phyloP scores from a whole-genome alignment of 2,329 filamentous ascomycete genomes.

The Talaromyces funiculosus region DNA sequence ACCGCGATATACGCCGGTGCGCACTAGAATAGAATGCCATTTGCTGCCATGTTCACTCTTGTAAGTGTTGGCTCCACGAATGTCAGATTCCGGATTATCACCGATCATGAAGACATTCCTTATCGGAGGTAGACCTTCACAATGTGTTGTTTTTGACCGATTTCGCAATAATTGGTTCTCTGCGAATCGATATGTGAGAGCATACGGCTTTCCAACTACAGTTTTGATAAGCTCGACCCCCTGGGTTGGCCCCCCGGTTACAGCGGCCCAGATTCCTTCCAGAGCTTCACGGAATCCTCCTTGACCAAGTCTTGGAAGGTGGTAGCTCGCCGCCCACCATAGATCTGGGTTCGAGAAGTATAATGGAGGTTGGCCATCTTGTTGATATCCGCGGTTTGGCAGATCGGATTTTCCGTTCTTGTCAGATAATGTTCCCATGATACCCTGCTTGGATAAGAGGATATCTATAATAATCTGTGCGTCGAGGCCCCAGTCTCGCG shows the following conservation, averaged over 20 bases:
- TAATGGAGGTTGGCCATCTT: slow-evolving; percentile 70
- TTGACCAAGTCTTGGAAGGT: slow-evolving; percentile 80
- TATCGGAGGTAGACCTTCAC: slow-evolving; percentile 44
- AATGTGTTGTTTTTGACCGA: slow-evolving; percentile 46
- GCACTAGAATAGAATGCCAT: slow-evolving; percentile 72
- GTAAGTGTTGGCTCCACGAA: slow-evolving; percentile 77
- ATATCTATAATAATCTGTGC: slow-evolving; percentile 78
- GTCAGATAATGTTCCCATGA: slow-evolving; percentile 70
- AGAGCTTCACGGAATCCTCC: slow-evolving; percentile 83
- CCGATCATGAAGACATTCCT: slow-evolving; percentile 89
- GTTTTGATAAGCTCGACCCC: slow-evolving; percentile 56
- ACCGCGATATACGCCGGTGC: slow-evolving; percentile 68
- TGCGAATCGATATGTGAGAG: slow-evolving; percentile 74
- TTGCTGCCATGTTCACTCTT: slow-evolving; percentile 59
- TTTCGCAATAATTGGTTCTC: slow-evolving; percentile 65
- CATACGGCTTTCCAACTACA: slow-evolving; percentile 77
- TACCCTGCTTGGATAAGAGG: slow-evolving; percentile 69
- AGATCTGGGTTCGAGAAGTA: slow-evolving; percentile 91
- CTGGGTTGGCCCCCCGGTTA: slow-evolving; percentile 55
- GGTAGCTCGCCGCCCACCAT: slow-evolving; percentile 80
- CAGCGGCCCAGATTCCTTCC: slow-evolving; percentile 68
- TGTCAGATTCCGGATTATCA: slow-evolving; percentile 84
- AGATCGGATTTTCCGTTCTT: slow-evolving; percentile 62
- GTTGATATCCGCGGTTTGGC: slow-evolving; percentile 72
- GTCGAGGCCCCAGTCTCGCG: slow-evolving; percentile 91